Evolutionary conservation across 1,139 yeast genomes (phyloP).

Genomic region (Waltiozyma sp.): DNA sequence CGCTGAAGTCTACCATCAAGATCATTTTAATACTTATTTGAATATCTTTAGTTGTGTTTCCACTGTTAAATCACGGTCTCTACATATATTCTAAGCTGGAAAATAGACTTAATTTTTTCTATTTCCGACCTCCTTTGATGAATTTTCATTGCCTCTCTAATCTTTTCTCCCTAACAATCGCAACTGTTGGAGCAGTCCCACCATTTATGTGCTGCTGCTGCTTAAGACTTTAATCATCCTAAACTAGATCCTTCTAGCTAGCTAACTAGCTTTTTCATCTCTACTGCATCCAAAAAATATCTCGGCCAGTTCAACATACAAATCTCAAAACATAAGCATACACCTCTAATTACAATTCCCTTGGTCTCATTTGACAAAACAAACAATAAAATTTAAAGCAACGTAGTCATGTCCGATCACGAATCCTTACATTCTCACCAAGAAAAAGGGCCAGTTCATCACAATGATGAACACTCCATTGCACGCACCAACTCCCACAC

Average conservation of each 20-base stretch:
- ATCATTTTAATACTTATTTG: too few relatives aligned
- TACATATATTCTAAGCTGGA: not conserved
- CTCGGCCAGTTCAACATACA: not conserved
- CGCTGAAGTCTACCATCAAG: too few relatives aligned
- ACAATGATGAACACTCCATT: conserved; percentile 4
- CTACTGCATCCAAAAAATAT: not conserved
- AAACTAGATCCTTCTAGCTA: not conserved
- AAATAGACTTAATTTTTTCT: not conserved
- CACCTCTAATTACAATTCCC: too few relatives aligned
- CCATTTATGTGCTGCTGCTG: not conserved
- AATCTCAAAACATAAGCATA: too few relatives aligned
- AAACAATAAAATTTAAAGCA: too few relatives aligned
- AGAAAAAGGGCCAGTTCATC: conserved; percentile 1
- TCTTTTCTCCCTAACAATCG: not conserved
- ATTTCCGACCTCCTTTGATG: not conserved
- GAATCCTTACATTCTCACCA: conserved; percentile 15
- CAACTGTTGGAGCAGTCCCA: not conserved
- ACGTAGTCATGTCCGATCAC: conserved; percentile 16
- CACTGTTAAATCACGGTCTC: not conserved
- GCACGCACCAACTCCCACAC: conserved; percentile 6
- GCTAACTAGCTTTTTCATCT: not conserved
- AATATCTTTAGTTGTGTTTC: not conserved
- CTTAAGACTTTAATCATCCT: not conserved
- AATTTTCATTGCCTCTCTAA: not conserved
- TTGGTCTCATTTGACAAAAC: not conserved